These are phyloP conservation scores for Hypoxylon intermedium DNA, from an alignment of 495 filamentous ascomycete genomes.

Conservation along the genomic window DNA sequence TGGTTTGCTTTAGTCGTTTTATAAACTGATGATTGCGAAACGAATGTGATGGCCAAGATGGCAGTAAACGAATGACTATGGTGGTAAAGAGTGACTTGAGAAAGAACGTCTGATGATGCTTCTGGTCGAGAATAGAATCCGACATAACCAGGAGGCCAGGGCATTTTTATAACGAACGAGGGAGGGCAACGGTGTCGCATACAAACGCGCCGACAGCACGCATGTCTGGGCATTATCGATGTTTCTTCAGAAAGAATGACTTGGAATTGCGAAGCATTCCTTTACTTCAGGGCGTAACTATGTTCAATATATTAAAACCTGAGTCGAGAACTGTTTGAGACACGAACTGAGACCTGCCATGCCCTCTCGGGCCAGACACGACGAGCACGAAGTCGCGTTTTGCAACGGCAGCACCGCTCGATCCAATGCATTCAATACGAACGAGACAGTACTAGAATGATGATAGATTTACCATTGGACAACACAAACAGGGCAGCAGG, in stretches of 20 bases:
- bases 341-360: conserved; percentile 23
- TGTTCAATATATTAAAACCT: neutral
- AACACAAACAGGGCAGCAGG: too few relatives aligned
- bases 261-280: conserved; percentile 40
- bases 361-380: neutral
- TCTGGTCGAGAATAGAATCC: neutral
- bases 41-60: conserved; percentile 14
- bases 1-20: conserved; percentile 3
- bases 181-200: neutral
- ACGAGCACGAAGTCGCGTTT: neutral
- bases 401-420: neutral
- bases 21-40: neutral
- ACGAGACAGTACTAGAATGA: too few relatives aligned
- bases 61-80: conserved; percentile 37
- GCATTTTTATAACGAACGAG: conserved; percentile 36
- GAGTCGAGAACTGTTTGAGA: conserved; percentile 13
- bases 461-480: too few relatives aligned
- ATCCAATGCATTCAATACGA: neutral
- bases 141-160: neutral
- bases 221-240: too few relatives aligned
- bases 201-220: conserved; percentile 13
- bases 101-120: conserved; percentile 29
- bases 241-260: conserved; percentile 26
- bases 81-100: conserved; percentile 15
- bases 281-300: neutral